Evolutionary conservation across 768 basidiomycete genomes (phyloP), one percentile per base, ranked within the genome.

Genomic region (Basidioascus undulatus): DNA sequence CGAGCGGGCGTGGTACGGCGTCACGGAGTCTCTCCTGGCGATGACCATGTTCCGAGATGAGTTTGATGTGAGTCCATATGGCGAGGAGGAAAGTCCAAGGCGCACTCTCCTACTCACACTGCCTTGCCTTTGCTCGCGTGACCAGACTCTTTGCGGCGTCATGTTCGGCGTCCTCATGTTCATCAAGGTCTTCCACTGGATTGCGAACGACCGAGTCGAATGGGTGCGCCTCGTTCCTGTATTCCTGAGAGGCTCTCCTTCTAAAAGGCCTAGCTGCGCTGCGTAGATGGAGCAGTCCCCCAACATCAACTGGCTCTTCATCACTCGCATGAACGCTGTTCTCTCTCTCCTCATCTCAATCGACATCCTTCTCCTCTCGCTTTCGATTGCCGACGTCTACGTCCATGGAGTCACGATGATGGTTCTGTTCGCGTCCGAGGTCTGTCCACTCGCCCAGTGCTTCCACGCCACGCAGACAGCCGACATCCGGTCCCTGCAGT

Each of bases 111-210:
- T n/a, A n/a, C n/a, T n/a, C n/a, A n/a, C n/a, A n/a, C n/a, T n/a
- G n/a, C n/a, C n/a, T n/a, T n/a, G n/a, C n/a, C n/a, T n/a, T n/a
- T n/a, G n/a, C n/a, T n/a, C 49, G 2, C 48, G 51, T 1, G n/a
- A n/a, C n/a, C n/a, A n/a, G n/a, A n/a, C n/a, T n/a, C n/a, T n/a
- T n/a, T 94, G 96, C 55, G 76, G 76, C 34, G 61, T 86, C 49
- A 83, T 89, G 76, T 96, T 96, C 55, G 76, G 78, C n/a, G 72
- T 83, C 52, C 62, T 98, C 10, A 69, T 94, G 13, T 89, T 92
- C 49, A 68, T 92, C 49, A 96, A 94, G 56, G 86, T 83, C 35
- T 96, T 96, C 60, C 92, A 98, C 56, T 98, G 92, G 92, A 68
- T 98, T 25, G 72, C 87, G 43, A 70, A 74, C 6, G 92, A 96